Evolutionary conservation across 805 yeast species (phyloP).

Genomic region (Ogataea philodendri): DNA sequence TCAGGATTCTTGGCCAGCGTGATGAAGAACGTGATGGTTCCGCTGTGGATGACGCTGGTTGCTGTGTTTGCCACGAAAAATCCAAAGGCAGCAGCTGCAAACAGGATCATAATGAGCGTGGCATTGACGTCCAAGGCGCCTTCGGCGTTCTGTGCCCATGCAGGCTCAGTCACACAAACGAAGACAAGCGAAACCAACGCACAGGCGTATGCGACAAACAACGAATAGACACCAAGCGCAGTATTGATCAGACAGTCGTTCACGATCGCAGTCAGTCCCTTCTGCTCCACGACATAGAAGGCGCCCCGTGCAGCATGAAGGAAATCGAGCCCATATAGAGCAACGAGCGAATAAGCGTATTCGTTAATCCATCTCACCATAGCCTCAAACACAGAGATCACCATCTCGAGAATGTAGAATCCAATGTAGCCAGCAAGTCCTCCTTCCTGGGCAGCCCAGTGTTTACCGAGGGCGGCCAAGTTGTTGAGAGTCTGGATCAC

Average conservation of each 20-base stretch:
- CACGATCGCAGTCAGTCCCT: slow-evolving; percentile 79
- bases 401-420: slow-evolving; percentile 10
- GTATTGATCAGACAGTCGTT: slow-evolving; percentile 80
- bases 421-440: slow-evolving; percentile 8
- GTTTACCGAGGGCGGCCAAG: slow-evolving; percentile 8
- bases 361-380: slow-evolving; percentile 74
- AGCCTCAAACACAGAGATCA: slow-evolving; percentile 34
- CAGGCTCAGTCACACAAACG: slow-evolving; percentile 64
- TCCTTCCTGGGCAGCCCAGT: slow-evolving; percentile 14
- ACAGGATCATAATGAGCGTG: slow-evolving; percentile 32
- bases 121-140: slow-evolving; percentile 35
- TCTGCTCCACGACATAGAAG: slow-evolving; percentile 64
- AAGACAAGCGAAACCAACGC: slow-evolving; percentile 59
- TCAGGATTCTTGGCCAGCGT: slow-evolving; percentile 86
- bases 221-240: slow-evolving; percentile 66
- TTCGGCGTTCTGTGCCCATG: slow-evolving; percentile 42
- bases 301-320: slow-evolving; percentile 74
- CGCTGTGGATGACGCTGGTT: slow-evolving; percentile 70
- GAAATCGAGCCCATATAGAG: slow-evolving; percentile 82
- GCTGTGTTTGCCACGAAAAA: slow-evolving; percentile 69
- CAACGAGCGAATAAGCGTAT: slow-evolving; percentile 83
- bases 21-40: slow-evolving; percentile 78
- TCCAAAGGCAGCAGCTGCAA: slow-evolving; percentile 53
- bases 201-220: slow-evolving; percentile 54
- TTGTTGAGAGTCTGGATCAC: slow-evolving; percentile 44